A percentile compares a stretch with the other conserved stretches of the same genome.
phyloP scores from a whole-genome alignment of 1,284 basidiomycete genomes.

The Apiotrichum mycotoxinovorans region DNA sequence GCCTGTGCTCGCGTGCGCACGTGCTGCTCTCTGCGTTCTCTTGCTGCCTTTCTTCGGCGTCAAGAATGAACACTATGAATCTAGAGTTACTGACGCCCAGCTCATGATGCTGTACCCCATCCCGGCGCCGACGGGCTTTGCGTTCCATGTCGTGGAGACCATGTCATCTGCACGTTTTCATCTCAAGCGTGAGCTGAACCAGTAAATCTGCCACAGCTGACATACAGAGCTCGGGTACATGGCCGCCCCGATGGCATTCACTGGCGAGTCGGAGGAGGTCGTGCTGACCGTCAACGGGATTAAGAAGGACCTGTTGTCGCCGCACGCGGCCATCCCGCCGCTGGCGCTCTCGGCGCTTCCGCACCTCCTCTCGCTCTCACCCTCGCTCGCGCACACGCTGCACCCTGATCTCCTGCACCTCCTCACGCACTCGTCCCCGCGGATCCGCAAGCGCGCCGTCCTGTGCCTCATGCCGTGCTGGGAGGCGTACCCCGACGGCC shows the following conservation, averaged over 20 bases:
- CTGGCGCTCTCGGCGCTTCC: conserved; percentile 82
- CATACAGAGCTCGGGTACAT: conserved; percentile 81
- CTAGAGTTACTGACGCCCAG: conserved; percentile 31
- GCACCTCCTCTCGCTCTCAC: conserved; percentile 81
- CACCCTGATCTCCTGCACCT: conserved; percentile 80
- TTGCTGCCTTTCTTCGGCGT: too few species aligned
- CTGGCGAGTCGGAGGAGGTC: conserved; percentile 90
- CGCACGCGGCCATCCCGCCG: conserved; percentile 67
- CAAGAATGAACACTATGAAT: too few species aligned
- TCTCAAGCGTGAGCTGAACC: conserved; percentile 62
- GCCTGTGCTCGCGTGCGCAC: too few species aligned
- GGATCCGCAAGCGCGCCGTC: conserved; percentile 84
- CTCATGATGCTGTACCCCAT: conserved; percentile 54
- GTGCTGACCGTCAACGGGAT: conserved; percentile 96
- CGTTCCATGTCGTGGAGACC: conserved; percentile 94
- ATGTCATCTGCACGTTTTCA: conserved; percentile 92
- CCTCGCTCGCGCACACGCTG: conserved; percentile 84
- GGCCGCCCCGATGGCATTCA: conserved; percentile 87
- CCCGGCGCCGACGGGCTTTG: conserved; percentile 51
- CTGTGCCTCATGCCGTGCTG: conserved; percentile 75
- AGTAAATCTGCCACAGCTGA: background rate
- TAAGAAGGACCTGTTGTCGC: conserved; percentile 91
- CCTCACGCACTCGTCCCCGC: conserved; percentile 83
- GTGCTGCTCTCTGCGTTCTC: too few species aligned
- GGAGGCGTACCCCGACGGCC: conserved; percentile 72